A percentile compares a stretch with the other conserved stretches of the same genome.
phyloP scores from a whole-genome alignment of 2,329 filamentous ascomycete species.

The Leptographium galeiforme region DNA sequence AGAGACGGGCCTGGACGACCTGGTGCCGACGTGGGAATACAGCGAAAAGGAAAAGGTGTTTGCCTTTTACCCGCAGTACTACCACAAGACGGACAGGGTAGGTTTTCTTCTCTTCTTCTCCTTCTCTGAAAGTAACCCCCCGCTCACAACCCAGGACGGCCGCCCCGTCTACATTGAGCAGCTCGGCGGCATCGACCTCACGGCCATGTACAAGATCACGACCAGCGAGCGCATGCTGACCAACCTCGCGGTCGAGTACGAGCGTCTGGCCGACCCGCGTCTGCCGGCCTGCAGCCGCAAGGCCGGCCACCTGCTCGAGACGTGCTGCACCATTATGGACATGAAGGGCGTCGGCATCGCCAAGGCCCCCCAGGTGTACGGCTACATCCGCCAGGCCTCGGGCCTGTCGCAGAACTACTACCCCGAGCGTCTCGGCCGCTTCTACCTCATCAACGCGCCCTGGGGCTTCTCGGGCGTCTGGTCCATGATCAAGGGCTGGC shows the following conservation, averaged over 20 bases:
- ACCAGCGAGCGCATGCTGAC: slow-evolving; percentile 85
- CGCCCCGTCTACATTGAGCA: slow-evolving; percentile 96
- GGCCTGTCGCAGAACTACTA: slow-evolving; percentile 97
- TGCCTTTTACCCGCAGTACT: slow-evolving; percentile 95
- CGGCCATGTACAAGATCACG: slow-evolving; percentile 84
- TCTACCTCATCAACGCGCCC: slow-evolving; percentile 96
- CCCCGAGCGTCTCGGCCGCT: slow-evolving; percentile 85
- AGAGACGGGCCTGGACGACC: slow-evolving; percentile 70
- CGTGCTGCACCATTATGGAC: slow-evolving; percentile 97
- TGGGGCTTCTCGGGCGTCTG: slow-evolving; percentile 90
- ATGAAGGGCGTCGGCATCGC: slow-evolving; percentile 82
- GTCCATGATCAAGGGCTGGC: slow-evolving; percentile 77
- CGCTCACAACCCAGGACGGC: slow-evolving; percentile 53
- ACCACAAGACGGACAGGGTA: slow-evolving; percentile 90
- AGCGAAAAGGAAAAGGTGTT: slow-evolving; percentile 71
- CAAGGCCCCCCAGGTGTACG: slow-evolving; percentile 73
- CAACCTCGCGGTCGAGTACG: slow-evolving; percentile 95
- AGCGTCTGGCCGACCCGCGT: slow-evolving; percentile 85
- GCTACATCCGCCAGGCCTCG: slow-evolving; percentile 74
- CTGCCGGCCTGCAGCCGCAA: slow-evolving; percentile 93
- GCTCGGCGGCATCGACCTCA: slow-evolving; percentile 83
- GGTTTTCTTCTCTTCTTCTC: background rate
- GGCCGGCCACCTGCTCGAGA: slow-evolving; percentile 79
- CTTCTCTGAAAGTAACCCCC: background rate
- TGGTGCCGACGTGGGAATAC: slow-evolving; percentile 73